These are phyloP conservation scores for Sclerotinia glacialis DNA, from an alignment of 2,329 filamentous ascomycete species.

Conservation along the genomic window DNA sequence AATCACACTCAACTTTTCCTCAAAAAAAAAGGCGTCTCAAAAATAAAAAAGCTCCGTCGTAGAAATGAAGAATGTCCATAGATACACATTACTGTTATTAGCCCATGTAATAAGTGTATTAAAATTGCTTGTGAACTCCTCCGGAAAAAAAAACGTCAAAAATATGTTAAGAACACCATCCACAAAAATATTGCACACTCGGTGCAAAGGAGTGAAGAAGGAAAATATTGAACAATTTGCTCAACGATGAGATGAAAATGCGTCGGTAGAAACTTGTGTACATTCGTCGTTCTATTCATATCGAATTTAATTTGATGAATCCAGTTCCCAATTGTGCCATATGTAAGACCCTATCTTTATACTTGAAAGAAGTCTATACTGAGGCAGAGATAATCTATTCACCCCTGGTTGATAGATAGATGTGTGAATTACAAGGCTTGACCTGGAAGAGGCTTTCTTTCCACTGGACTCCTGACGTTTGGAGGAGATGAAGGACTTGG, in stretches of 20 bases:
- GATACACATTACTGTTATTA: constrained; percentile 24
- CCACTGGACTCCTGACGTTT: constrained; percentile 15
- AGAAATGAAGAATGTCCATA: constrained; percentile 11
- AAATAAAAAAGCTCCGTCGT: constrained; percentile 8
- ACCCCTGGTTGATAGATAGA: constrained; percentile 19
- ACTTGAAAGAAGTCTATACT: constrained; percentile 4
- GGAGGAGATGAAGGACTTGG: constrained; percentile 26
- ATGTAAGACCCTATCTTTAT: constrained; percentile 22
- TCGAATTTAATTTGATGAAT: constrained; percentile 22
- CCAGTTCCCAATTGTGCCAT: constrained; percentile 18
- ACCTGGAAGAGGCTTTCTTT: constrained; percentile 38
- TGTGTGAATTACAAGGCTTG: constrained; percentile 35
- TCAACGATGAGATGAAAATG: constrained; percentile 9
- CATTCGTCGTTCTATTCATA: constrained; percentile 30
- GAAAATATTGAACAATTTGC: constrained; percentile 20
- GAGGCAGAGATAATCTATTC: not conserved
- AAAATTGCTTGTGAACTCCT: constrained; percentile 17
- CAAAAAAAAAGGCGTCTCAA: constrained; percentile 12
- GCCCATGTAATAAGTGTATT: constrained; percentile 17
- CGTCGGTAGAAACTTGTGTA: constrained; percentile 24
- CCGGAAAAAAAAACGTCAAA: constrained; percentile 19
- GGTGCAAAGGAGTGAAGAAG: constrained; percentile 17
- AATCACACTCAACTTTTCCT: constrained; percentile 2
- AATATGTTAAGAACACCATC: not conserved
- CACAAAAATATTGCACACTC: constrained; percentile 3